These are phyloP conservation scores for Globisporangium apiculatum DNA, from an alignment of 352 stramenopile genomes.

Conservation along the genomic window DNA sequence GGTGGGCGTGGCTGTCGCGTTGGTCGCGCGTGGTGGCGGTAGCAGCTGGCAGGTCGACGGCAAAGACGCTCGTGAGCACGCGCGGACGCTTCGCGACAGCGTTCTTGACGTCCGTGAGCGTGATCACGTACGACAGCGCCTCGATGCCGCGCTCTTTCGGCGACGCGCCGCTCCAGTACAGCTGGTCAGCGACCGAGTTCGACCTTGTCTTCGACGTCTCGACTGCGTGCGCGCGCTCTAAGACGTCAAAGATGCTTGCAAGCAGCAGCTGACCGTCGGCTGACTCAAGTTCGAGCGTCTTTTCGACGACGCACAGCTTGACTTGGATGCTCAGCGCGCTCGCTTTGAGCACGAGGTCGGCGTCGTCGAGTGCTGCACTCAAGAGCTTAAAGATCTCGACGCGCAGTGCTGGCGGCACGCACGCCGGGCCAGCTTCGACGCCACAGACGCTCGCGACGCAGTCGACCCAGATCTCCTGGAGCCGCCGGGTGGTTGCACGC, in stretches of 20 bases:
- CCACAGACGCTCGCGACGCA: slow-evolving; percentile 74
- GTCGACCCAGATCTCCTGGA: slow-evolving; percentile 80
- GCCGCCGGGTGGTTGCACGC: slow-evolving; percentile 35
- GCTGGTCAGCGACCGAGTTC: slow-evolving; percentile 8
- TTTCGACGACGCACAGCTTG: slow-evolving; percentile 78
- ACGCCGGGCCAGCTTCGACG: slow-evolving; percentile 59
- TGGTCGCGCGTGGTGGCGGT: slow-evolving; percentile 17
- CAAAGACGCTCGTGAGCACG: slow-evolving; percentile 63
- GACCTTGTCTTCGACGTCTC: slow-evolving; percentile 23
- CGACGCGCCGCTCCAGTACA: slow-evolving; percentile 64
- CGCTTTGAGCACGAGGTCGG: slow-evolving; percentile 65
- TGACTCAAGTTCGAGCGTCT: slow-evolving; percentile 62
- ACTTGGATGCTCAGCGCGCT: slow-evolving; percentile 78
- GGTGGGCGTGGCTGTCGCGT: not conserved
- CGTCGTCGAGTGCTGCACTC: slow-evolving; percentile 50
- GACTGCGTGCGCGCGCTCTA: slow-evolving; percentile 50
- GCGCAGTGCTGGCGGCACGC: slow-evolving; percentile 53
- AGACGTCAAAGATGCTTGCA: slow-evolving; percentile 64
- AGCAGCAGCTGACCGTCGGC: slow-evolving; percentile 59
- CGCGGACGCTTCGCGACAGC: slow-evolving; percentile 49
- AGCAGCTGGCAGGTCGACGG: slow-evolving; percentile 48
- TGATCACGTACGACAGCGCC: slow-evolving; percentile 81
- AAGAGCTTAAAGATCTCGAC: slow-evolving; percentile 79
- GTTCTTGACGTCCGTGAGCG: slow-evolving; percentile 75
- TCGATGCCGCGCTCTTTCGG: slow-evolving; percentile 79